Evolutionary conservation across 2,329 filamentous ascomycete genomes (phyloP), one percentile per base, ranked within the genome.

Genomic region (Ascocoryne sarcoides): DNA sequence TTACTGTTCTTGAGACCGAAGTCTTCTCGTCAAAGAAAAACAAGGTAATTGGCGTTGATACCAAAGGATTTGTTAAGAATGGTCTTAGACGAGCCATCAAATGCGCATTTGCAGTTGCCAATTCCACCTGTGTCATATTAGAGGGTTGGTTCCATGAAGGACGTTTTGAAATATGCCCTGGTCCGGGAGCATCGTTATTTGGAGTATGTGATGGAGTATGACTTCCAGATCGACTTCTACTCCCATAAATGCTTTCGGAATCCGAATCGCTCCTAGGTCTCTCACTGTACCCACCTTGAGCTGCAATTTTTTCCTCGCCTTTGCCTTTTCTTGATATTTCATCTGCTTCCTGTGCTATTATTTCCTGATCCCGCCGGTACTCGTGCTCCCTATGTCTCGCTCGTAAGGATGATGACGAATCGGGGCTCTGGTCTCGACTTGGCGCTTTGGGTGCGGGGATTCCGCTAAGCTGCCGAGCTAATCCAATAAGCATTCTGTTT

Each of bases 1-100:
- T 73, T 3, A 95, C 77, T 1, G 85, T 95, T 38, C 83, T 76
- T 19, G 90, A 93, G 52, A 88, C 81, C 1, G 90, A 95, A 37
- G 79, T 73, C 2, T 73, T 65, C 10, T 93, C 79, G 54, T 96
- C 92, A 65, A 93, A 98, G 62, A 98, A 96, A 67, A 96, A 95
- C 1, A 95, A 70, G 0, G 88, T 95, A 39, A 98, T 82, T 0
- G 89, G 82, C 15, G 79, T 74, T 37, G 82, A 76, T 1, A 82
- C 76, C 42, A 89, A 67, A 0, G 92, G 87, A 30, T 81, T 89
- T 1, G 87, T 87, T 65, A 98, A 75, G 59, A 98, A 98, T 0
- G 92, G 92, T 10, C 79, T 81, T 32, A 98, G 71, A 39, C 92
- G 75, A 38, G 85, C 80, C 79, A 95, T 87, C 32, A 98, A 70